Percentiles rank a stretch among this genome's conserved stretches.
Evolutionary conservation across 192 early-diverging fungal species (phyloP).

Genomic region (Linnemannia elongata): DNA sequence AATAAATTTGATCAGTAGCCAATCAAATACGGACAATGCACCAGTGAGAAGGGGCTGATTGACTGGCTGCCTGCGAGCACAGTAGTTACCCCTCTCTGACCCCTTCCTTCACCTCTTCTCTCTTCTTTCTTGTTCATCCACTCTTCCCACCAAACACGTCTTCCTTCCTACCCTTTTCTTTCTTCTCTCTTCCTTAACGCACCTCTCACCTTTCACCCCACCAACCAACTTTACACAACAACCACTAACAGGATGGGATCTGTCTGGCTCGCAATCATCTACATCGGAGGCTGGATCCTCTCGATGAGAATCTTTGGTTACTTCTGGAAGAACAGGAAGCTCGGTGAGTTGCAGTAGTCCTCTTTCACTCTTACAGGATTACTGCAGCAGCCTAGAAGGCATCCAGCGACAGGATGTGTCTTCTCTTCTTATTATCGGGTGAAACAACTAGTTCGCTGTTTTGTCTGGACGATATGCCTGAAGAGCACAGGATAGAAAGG

Average conservation of each 20-base stretch:
- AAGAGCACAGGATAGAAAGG: neutral
- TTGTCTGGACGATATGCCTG: too few relatives aligned
- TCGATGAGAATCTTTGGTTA: slow-evolving; percentile 57
- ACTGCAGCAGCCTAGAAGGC: neutral
- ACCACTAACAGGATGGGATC: slow-evolving; percentile 39
- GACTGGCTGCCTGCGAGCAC: neutral
- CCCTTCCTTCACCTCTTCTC: neutral
- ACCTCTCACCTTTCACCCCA: neutral
- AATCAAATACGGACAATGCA: slow-evolving; percentile 55
- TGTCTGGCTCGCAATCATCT: slow-evolving; percentile 56
- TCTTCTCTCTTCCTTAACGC: neutral
- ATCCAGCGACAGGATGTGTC: neutral
- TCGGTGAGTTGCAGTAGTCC: slow-evolving; percentile 28
- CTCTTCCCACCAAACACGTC: neutral
- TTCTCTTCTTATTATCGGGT: neutral
- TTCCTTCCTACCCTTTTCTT: neutral
- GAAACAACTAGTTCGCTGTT: neutral
- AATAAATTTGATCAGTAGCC: slow-evolving; percentile 18
- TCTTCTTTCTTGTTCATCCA: neutral
- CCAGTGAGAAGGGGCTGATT: neutral
- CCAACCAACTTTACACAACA: neutral
- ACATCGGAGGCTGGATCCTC: slow-evolving; percentile 60
- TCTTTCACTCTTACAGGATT: neutral
- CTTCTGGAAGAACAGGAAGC: slow-evolving; percentile 59
- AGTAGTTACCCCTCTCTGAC: neutral